Base-by-base conservation (phyloP, 1,284 basidiomycete genomes). In the Schizophyllum commune region DNA sequence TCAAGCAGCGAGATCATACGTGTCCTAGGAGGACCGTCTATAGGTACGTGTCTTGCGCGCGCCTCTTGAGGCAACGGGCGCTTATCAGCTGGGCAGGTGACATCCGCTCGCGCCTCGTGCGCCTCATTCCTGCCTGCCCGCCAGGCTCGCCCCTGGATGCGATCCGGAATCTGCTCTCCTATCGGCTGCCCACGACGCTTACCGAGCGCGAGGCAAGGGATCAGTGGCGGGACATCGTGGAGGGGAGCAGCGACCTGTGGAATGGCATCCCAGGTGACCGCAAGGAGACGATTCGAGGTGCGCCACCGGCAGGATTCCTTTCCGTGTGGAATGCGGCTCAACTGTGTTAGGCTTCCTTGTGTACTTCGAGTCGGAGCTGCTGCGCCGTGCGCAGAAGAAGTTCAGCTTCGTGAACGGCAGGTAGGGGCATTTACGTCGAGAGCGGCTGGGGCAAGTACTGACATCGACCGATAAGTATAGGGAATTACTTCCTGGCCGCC, bases 171-270 rank as follows among this genome's bases (percentile, higher is more conserved):
- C 80, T 98, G 8, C 81, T 98, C 55, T 85, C 91, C 1, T 87
- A 96, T 72, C 85, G 95, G 1, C 81, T 97, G 39, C 89, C 93
- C 3, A 74, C 83, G 0, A 77, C 82, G 22, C 83, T 79, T 17
- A 75, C 84, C 0, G 90, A 94, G 66, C 80, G 82, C 57, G 84
- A 87, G 63, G 92, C 93, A n/a, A 84, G 92, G 63, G 91, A 93
- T 33, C 83, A 92, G 67, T 98, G 95, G 94, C 80, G 91, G 65
- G 87, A 93, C 64, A 94, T 98, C 63, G 90, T 98, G 13, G 96
- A 98, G 75, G 96, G 96, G 0, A 81, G 82, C 32, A 95, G 92
- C 69, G 65, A 68, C 1, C 79, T 98, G 2, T 99, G 96, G 96
- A 71, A 78, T 4, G 94, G 92, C 0, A 94, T 99, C 56, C 93